Conservation (phyloP, 2,329 filamentous ascomycete species). For the Cyphellophora attinorum region DNA sequence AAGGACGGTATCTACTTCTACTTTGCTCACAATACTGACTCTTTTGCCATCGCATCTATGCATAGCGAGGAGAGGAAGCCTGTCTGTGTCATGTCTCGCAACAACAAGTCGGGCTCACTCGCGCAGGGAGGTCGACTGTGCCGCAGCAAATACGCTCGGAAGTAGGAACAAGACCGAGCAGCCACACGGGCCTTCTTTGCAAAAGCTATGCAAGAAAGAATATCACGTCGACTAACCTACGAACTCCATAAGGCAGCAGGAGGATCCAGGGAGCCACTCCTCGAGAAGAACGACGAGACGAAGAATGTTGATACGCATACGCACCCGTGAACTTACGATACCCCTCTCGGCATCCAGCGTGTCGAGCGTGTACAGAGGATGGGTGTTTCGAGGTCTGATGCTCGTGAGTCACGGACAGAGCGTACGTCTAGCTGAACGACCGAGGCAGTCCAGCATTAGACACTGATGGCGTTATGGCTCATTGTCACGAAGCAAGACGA, state of each 20-base stretch:
- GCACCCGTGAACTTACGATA: too few relatives aligned
- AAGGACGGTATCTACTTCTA: constrained; percentile 69
- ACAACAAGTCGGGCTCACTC: constrained; percentile 41
- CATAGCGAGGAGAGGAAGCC: constrained; percentile 65
- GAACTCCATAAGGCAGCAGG: not conserved
- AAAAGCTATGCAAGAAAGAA: not conserved
- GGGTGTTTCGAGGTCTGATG: too few relatives aligned
- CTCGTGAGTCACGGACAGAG: too few relatives aligned
- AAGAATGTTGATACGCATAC: too few relatives aligned
- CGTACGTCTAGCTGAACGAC: too few relatives aligned
- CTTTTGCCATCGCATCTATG: constrained; percentile 78
- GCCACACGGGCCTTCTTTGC: not conserved
- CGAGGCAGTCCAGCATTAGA: too few relatives aligned
- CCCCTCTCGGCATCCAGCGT: too few relatives aligned
- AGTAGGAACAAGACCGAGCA: not conserved
- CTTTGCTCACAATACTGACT: constrained; percentile 94
- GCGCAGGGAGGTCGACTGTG: constrained; percentile 35
- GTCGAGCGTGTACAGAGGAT: too few relatives aligned
- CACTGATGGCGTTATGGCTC: too few relatives aligned
- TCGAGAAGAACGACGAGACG: too few relatives aligned
- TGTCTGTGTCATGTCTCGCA: constrained; percentile 80
- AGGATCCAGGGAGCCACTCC: too few relatives aligned
- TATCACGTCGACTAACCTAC: not conserved
- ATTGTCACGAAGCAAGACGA: too few relatives aligned
- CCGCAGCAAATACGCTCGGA: constrained; percentile 16